These are phyloP conservation scores for Pugionium cornutum DNA, from an alignment of 345 rosid genomes.

Conservation along the genomic window DNA sequence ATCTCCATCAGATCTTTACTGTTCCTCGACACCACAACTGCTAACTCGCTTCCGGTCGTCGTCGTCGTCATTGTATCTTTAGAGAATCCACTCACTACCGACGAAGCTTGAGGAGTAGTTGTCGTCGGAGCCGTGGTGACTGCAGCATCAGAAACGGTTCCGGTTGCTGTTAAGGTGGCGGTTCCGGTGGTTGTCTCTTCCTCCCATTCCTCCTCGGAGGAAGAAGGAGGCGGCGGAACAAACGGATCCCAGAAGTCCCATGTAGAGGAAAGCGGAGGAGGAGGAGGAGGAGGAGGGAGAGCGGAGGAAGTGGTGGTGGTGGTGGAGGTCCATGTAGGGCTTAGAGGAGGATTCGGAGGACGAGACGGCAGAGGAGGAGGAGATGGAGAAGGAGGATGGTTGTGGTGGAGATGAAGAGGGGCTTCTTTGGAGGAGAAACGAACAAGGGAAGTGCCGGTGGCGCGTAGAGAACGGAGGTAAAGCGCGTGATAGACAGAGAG, in stretches of 20 bases:
- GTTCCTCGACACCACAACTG: slow-evolving; percentile 78
- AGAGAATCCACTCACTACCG: slow-evolving; percentile 64
- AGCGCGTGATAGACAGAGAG: slow-evolving; percentile 83
- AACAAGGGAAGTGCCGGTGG: slow-evolving; percentile 77
- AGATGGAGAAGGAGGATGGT: slow-evolving; percentile 39
- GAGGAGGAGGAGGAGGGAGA: slow-evolving; percentile 62
- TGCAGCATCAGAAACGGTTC: slow-evolving; percentile 45
- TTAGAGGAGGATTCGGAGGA: slow-evolving; percentile 64
- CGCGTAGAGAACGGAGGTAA: slow-evolving; percentile 85
- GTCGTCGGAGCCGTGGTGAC: slow-evolving; percentile 47
- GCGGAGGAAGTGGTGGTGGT: slow-evolving; percentile 52
- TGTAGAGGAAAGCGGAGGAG: slow-evolving; percentile 62
- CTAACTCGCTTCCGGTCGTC: slow-evolving; percentile 60
- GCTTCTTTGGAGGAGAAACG: slow-evolving; percentile 73
- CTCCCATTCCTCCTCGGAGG: slow-evolving; percentile 81
- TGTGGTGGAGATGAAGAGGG: slow-evolving; percentile 55
- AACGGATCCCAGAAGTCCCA: slow-evolving; percentile 99
- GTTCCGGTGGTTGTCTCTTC: slow-evolving; percentile 46
- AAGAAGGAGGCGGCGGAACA: slow-evolving; percentile 53
- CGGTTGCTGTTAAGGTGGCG: slow-evolving; percentile 32
- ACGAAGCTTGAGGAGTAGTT: slow-evolving; percentile 53
- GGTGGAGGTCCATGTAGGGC: slow-evolving; percentile 84
- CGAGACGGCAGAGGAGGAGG: slow-evolving; percentile 38
- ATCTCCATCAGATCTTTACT: slow-evolving; percentile 84
- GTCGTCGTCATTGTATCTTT: slow-evolving; percentile 52